Conservation (phyloP, 2,329 filamentous ascomycete genomes). For the Hymenoscyphus linearis region DNA sequence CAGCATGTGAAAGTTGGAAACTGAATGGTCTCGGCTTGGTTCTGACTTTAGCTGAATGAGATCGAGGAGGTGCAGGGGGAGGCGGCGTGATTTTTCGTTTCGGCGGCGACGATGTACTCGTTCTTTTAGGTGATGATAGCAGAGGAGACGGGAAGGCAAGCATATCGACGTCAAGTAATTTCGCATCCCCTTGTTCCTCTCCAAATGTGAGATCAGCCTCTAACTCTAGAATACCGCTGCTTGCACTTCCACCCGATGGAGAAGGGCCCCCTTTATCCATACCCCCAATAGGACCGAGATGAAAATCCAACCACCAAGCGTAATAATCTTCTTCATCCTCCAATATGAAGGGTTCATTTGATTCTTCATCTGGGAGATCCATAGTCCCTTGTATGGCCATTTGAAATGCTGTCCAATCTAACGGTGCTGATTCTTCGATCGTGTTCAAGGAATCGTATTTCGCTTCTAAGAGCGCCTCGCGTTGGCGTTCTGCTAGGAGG, state of each 20-base stretch:
- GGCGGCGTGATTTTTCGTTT: neutral
- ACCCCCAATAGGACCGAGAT: neutral
- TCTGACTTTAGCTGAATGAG: neutral
- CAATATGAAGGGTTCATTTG: slow-evolving; percentile 20
- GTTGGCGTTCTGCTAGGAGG: neutral
- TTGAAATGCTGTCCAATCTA: slow-evolving; percentile 62
- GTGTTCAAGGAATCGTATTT: neutral
- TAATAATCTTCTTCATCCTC: neutral
- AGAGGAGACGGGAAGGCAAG: neutral
- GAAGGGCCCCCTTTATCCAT: neutral
- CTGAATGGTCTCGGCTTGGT: neutral
- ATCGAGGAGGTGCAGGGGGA: neutral
- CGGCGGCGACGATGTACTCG: neutral
- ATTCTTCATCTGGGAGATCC: slow-evolving; percentile 32
- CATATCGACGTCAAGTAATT: neutral
- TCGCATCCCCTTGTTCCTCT: neutral
- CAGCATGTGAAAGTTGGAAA: neutral
- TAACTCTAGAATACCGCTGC: neutral
- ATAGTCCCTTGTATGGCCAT: slow-evolving; percentile 57
- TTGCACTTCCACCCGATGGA: neutral
- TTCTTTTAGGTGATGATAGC: neutral
- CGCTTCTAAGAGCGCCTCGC: neutral
- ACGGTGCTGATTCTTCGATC: slow-evolving; percentile 39
- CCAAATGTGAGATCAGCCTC: neutral
- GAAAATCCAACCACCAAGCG: neutral